A percentile compares a stretch with the other conserved stretches of the same genome.
phyloP scores from a whole-genome alignment of 768 basidiomycete genomes.

The Crassisporium funariophilum region DNA sequence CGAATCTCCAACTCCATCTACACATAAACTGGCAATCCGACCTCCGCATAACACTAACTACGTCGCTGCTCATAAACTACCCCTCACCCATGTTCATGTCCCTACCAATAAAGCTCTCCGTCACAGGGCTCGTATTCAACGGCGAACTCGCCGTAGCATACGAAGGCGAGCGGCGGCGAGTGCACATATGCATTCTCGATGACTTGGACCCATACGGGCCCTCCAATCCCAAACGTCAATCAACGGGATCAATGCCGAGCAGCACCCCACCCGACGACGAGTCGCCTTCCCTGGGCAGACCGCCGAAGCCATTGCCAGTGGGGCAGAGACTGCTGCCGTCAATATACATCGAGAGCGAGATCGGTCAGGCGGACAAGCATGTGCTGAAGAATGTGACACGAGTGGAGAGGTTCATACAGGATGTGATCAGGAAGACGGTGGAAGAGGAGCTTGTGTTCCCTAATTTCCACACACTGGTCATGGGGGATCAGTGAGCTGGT shows the following conservation, averaged over 20 bases:
- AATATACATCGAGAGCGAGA: slow-evolving; percentile 94
- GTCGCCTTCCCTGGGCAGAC: slow-evolving; percentile 32
- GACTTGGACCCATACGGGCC: slow-evolving; percentile 86
- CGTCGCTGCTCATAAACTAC: slow-evolving; percentile 95
- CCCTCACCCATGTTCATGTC: slow-evolving; percentile 97
- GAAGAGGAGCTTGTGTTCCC: slow-evolving; percentile 97
- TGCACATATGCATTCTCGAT: slow-evolving; percentile 89
- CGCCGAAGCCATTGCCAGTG: slow-evolving; percentile 70
- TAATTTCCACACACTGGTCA: slow-evolving; percentile 84
- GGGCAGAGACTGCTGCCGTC: slow-evolving; percentile 84
- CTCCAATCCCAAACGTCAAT: too few species aligned
- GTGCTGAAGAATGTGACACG: slow-evolving; percentile 94
- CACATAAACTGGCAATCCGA: slow-evolving; percentile 86
- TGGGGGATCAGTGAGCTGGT: slow-evolving; percentile 45
- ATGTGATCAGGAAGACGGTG: slow-evolving; percentile 91
- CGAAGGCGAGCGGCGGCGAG: slow-evolving; percentile 76
- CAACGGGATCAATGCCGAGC: too few species aligned
- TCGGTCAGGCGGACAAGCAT: slow-evolving; percentile 94
- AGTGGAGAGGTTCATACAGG: slow-evolving; percentile 93
- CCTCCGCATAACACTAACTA: slow-evolving; percentile 85
- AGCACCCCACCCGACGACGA: slow-evolving; percentile 68
- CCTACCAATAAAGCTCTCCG: slow-evolving; percentile 90
- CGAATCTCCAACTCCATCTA: slow-evolving; percentile 89
- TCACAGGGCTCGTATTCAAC: slow-evolving; percentile 84
- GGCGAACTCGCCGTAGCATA: slow-evolving; percentile 92